Percentiles rank a stretch among this genome's conserved stretches.
Conservation (phyloP, 306 rosid species). For the Vigna unguiculata region DNA sequence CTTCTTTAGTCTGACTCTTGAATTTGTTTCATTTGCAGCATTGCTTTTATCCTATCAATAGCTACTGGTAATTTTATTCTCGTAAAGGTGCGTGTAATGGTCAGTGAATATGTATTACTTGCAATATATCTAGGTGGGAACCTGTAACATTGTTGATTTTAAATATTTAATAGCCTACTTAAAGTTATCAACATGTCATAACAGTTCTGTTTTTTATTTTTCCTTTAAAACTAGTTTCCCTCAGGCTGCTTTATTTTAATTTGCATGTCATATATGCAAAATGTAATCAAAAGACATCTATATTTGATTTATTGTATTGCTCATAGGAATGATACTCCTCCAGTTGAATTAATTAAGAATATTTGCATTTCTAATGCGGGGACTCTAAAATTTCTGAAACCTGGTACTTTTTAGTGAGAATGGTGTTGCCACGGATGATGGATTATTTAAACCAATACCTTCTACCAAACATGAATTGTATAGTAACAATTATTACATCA, state of each 20-base stretch:
- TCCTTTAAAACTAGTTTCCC: not conserved
- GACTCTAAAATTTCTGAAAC: not conserved
- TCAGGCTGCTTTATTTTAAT: conserved; percentile 23
- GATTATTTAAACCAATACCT: conserved; percentile 1
- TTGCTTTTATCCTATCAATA: conserved; percentile 73
- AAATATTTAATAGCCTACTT: not conserved
- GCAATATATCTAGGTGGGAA: conserved; percentile 18
- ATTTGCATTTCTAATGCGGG: not conserved
- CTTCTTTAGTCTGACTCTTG: conserved; percentile 25
- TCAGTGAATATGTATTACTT: conserved; percentile 25
- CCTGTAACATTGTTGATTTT: conserved; percentile 19
- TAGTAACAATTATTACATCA: not conserved
- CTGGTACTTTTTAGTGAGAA: conserved; percentile 5
- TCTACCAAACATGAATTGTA: not conserved
- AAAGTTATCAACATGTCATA: not conserved
- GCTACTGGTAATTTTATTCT: conserved; percentile 78
- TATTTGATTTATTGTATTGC: conserved; percentile 7
- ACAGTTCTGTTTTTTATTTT: not conserved
- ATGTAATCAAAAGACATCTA: not conserved
- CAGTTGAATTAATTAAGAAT: not conserved
- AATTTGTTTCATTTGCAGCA: conserved; percentile 57
- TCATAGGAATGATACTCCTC: not conserved
- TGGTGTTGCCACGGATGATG: not conserved
- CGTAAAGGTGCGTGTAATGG: conserved; percentile 72
- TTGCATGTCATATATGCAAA: conserved; percentile 1